Percentiles rank a stretch among this genome's conserved stretches.
Conservation (phyloP, 164 flowering plant species). For the Paratinospora sagittata region DNA sequence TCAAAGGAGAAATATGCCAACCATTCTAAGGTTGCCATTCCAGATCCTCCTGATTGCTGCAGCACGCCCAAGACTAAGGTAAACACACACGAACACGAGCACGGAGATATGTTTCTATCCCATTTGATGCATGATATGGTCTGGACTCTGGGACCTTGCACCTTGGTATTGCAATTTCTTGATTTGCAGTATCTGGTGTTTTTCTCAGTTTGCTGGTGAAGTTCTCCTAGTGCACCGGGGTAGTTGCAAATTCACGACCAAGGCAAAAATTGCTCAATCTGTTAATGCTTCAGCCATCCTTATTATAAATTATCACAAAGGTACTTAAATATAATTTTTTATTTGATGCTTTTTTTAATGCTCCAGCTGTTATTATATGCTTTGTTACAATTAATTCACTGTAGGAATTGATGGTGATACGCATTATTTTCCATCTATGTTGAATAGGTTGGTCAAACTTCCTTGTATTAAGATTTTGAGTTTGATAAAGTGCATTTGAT, state of each 20-base stretch:
- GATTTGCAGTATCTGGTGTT: constrained; percentile 2
- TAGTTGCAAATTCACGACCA: constrained; percentile 73
- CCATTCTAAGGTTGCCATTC: constrained; percentile 40
- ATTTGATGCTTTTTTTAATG: background rate
- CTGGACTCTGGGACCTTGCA: background rate
- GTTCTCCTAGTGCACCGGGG: constrained; percentile 88
- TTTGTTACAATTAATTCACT: background rate
- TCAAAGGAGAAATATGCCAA: constrained; percentile 68
- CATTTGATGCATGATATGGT: background rate
- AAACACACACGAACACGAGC: background rate
- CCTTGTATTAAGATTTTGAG: background rate
- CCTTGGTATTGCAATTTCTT: background rate
- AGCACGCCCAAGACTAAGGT: constrained; percentile 53
- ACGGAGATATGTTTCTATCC: background rate
- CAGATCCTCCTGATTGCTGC: constrained; percentile 68
- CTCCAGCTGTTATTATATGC: background rate
- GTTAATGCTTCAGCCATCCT: constrained; percentile 91
- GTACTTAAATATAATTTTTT: constrained; percentile 25
- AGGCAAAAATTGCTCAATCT: constrained; percentile 78
- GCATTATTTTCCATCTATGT: background rate
- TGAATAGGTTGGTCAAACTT: background rate
- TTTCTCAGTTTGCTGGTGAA: constrained; percentile 58
- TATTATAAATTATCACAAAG: constrained; percentile 69
- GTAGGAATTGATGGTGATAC: background rate
- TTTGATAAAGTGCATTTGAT: background rate